Base-by-base conservation (phyloP, 345 rosid genomes). In the Citrus inodora region DNA sequence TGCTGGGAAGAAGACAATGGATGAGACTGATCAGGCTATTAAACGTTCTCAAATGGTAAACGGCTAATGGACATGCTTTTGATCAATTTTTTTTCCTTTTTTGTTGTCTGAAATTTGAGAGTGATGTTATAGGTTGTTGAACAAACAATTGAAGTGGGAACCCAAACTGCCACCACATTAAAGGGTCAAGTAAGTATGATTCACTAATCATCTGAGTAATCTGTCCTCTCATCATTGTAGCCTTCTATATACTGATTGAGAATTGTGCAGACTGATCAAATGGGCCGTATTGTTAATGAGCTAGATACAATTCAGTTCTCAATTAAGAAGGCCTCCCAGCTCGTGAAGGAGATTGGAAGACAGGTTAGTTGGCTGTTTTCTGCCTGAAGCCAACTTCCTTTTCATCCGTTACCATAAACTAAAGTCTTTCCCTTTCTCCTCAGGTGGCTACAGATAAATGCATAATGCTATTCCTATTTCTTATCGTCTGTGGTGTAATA, bases 391-490 rank as follows among this genome's bases (percentile, higher is more conserved):
- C 33, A 7, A 46, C 78, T 67, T 73, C 25, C 30, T 22, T 66
- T 79, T 32, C 14, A 24, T 61, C 8, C 32, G 16, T 66, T 27
- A 61, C 10, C 62, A 61, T 61, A n/a, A 71, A 72, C 66, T 82
- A 71, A 72, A 62, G 33, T 75, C 16, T 40, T 11, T 78, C 63
- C 76, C 35, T 24, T 11, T 38, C 61, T 56, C 63, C 76, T n/a
- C 91, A 96, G 99, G 98, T 96, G 81, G 99, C 99, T 22, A 94
- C 99, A 0, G 99, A 96, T 85, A 96, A 94, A 89, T 96, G 98
- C 90, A 96, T 94, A 75, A 96, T 96, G 99, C 83, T 88, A 27
- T 96, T 96, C 78, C 86, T 94, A 28, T 86, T 96, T 80, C 98
- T 96, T 79, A 90, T 96, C 58, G 99, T 96, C 73, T 89, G 91